Evolutionary conservation across 75 land plant genomes (phyloP).

Genomic region (Chamaecyparis obtusa): DNA sequence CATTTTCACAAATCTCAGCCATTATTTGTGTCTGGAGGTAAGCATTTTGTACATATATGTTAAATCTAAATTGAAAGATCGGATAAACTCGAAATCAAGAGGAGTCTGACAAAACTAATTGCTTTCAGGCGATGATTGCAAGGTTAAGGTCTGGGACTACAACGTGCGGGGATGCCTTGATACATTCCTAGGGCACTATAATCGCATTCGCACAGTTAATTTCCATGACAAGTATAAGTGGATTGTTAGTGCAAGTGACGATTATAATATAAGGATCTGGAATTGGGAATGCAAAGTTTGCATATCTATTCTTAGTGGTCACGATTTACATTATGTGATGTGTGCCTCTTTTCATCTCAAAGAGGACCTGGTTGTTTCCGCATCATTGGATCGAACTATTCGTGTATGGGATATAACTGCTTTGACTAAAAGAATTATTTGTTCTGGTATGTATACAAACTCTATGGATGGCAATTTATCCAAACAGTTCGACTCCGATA

Average conservation of each 20-base stretch:
- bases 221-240: constrained; percentile 77
- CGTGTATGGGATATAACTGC: constrained; percentile 74
- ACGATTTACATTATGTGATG: constrained; percentile 78
- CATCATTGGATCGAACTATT: constrained; percentile 65
- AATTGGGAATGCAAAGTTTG: constrained; percentile 79
- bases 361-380: constrained; percentile 67
- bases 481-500: constrained; percentile 66
- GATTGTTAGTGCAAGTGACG: constrained; percentile 89
- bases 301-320: constrained; percentile 68
- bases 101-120: background rate
- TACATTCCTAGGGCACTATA: constrained; percentile 69
- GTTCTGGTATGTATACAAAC: constrained; percentile 73
- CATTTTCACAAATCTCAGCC: too few species aligned
- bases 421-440: constrained; percentile 60
- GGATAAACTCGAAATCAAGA: background rate
- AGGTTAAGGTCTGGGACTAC: constrained; percentile 80
- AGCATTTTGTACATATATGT: too few species aligned
- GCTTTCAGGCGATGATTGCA: constrained; percentile 72
- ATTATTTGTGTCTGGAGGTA: too few species aligned
- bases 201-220: constrained; percentile 73
- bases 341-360: constrained; percentile 81
- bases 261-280: constrained; percentile 79
- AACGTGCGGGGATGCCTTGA: constrained; percentile 65
- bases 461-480: constrained; percentile 23
- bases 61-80: too few species aligned